A percentile compares a stretch with the other conserved stretches of the same genome.
Conservation (phyloP, 1,284 basidiomycete genomes). For the Cutaneotrichosporon daszewskae region DNA sequence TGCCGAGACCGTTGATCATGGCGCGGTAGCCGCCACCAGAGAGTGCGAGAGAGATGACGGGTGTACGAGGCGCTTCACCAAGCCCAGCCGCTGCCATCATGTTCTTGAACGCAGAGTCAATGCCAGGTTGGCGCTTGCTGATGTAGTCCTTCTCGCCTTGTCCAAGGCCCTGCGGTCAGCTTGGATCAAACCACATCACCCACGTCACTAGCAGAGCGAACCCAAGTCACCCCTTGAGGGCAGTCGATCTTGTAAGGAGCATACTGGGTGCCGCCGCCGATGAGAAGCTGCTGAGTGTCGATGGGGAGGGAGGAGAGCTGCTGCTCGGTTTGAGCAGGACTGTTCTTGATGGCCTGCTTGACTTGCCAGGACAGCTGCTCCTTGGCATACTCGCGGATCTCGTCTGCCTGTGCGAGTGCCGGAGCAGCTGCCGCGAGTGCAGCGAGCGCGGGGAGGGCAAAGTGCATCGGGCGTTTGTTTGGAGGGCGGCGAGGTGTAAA, state of each 20-base stretch:
- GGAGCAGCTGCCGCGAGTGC: slow-evolving; percentile 1
- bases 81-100: slow-evolving; percentile 28
- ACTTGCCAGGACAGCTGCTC: slow-evolving; percentile 1
- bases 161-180: slow-evolving; percentile 23
- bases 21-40: slow-evolving; percentile 51
- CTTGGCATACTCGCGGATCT: slow-evolving; percentile 1
- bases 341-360: slow-evolving; percentile 1
- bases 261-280: slow-evolving; percentile 23
- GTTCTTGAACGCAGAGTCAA: slow-evolving; percentile 27
- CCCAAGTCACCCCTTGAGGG: slow-evolving; percentile 33
- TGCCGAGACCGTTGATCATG: slow-evolving; percentile 41
- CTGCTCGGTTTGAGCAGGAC: neutral
- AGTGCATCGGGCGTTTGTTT: slow-evolving; percentile 2
- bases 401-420: neutral
- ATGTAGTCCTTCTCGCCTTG: slow-evolving; percentile 34
- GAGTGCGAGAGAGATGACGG: slow-evolving; percentile 47
- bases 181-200: slow-evolving; percentile 9
- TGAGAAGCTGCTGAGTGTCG: slow-evolving; percentile 1
- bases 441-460: neutral
- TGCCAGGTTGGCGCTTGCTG: slow-evolving; percentile 18
- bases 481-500: too few species aligned
- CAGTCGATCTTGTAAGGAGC: slow-evolving; percentile 41
- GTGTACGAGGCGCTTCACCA: slow-evolving; percentile 36
- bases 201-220: slow-evolving; percentile 35
- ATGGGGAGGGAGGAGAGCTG: neutral